Evolutionary conservation across 1,284 basidiomycete genomes (phyloP).

Genomic region (Ceratobasidium sp.): DNA sequence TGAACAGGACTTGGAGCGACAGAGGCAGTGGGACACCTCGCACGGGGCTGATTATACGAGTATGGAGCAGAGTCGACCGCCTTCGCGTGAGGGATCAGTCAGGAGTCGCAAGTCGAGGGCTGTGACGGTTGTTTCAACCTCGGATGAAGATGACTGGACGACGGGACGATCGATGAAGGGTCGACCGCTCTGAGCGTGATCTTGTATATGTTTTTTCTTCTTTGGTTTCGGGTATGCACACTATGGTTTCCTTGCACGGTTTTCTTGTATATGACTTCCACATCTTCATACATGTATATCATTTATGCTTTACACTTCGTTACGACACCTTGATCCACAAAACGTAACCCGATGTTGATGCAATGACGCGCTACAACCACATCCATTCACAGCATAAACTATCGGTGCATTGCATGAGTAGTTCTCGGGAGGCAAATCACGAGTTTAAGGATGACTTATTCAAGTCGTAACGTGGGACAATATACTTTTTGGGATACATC

Average conservation of each 20-base stretch:
- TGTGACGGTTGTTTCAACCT: constrained; percentile 38
- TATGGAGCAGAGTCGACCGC: constrained; percentile 14
- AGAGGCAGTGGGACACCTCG: constrained; percentile 22
- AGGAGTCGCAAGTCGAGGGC: constrained; percentile 43
- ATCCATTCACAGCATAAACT: no score
- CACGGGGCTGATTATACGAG: constrained; percentile 12
- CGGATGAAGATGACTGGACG: constrained; percentile 45
- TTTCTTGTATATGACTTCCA: constrained; percentile 14
- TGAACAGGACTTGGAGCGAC: constrained; percentile 20
- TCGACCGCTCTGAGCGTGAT: neutral
- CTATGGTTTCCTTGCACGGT: neutral
- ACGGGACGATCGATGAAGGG: constrained; percentile 40
- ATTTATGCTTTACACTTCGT: constrained; percentile 5
- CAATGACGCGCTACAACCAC: no score
- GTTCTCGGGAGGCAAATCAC: no score
- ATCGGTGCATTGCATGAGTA: no score
- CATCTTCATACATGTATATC: constrained; percentile 21
- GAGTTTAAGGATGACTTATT: no score
- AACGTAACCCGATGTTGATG: constrained; percentile 37
- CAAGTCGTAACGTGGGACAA: no score
- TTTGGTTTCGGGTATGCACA: constrained; percentile 18
- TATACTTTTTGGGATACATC: no score
- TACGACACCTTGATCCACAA: constrained; percentile 7
- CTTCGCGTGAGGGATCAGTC: constrained; percentile 27
- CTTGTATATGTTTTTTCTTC: neutral